Base-by-base conservation (phyloP, 1,284 basidiomycete genomes). In the Ustilago crameri region DNA sequence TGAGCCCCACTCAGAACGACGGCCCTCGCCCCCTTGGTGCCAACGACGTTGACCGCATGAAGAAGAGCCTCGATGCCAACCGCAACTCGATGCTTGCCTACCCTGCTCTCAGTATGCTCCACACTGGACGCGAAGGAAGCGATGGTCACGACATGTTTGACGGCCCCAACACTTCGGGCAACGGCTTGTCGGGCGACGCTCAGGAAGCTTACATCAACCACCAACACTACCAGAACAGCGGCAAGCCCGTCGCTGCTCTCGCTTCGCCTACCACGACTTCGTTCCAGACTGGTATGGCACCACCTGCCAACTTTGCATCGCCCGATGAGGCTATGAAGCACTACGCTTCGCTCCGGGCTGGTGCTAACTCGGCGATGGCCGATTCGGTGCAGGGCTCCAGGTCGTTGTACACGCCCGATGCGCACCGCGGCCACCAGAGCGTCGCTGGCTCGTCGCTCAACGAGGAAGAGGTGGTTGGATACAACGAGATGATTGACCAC, bases 401-500 rank as follows among this genome's bases (percentile, higher is more conserved):
- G 44, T 75, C 72, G 34, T 65, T 80, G 18, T 79, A 78, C 65
- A 76, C 76, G n/a, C 70, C 71, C 8, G 75, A 61, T 50, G 57
- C 58, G 12, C 34, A 51, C 52, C 66, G 63, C 23, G 59, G 49
- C 9, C 68, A 72, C 38, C 48, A 55, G 70, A 67, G 68, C 38
- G 62, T 74, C 42, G 75, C 69, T 12, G 75, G 77, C 34, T 74
- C 66, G 38, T 68, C 62, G 41, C 60, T 80, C 52, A 80, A 80
- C 55, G 78, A 80, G 62, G 78, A 80, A 47, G 78, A 80, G 40
- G 78, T 80, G 9, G 78, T 80, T 2, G 78, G 78, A 27, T 80
- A 79, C 76, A 78, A 78, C 54, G 74, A 79, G 60, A 78, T 78
- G 76, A 65, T 74, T 50, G 71, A 74, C 66, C 71, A 74, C 59